A percentile compares a stretch with the other conserved stretches of the same genome.
Evolutionary conservation across 257 asterid genomes (phyloP).

Genomic region (Nicotiana benthamiana): DNA sequence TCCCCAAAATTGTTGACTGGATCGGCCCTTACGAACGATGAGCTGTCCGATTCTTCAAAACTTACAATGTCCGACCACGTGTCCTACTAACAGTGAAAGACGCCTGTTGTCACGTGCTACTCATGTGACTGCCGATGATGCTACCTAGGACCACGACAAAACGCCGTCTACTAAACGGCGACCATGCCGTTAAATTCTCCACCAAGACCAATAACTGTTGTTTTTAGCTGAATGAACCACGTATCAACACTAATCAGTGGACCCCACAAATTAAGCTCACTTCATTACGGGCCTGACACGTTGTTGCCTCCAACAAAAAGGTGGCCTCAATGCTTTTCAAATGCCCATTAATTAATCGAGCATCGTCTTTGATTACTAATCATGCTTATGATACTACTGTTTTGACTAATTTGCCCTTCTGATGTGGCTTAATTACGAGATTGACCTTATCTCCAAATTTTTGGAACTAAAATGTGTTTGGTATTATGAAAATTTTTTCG

Average conservation of each 20-base stretch:
- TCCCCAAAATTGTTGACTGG: no score
- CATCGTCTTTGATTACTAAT: neutral
- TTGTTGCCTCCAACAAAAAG: slow-evolving; percentile 5
- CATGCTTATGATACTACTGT: neutral
- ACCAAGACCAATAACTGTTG: neutral
- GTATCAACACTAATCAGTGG: slow-evolving; percentile 12
- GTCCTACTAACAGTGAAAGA: neutral
- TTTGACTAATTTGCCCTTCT: slow-evolving; percentile 16
- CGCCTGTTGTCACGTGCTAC: slow-evolving; percentile 6
- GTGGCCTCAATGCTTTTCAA: neutral
- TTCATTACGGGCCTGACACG: slow-evolving; percentile 23
- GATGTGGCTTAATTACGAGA: neutral
- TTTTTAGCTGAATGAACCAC: neutral
- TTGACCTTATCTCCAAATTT: neutral
- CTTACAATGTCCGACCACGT: neutral
- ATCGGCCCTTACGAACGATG: neutral
- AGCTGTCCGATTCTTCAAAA: neutral
- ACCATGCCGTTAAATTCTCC: slow-evolving; percentile 4
- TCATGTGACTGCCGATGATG: slow-evolving; percentile 8
- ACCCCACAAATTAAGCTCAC: neutral
- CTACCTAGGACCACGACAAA: slow-evolving; percentile 22
- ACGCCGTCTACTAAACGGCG: slow-evolving; percentile 10
- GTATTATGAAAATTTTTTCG: no score
- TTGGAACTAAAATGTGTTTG: neutral
- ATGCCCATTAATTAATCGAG: neutral